phyloP scores from a whole-genome alignment of 2,329 filamentous ascomycete genomes.

The Aspergillus felis region DNA sequence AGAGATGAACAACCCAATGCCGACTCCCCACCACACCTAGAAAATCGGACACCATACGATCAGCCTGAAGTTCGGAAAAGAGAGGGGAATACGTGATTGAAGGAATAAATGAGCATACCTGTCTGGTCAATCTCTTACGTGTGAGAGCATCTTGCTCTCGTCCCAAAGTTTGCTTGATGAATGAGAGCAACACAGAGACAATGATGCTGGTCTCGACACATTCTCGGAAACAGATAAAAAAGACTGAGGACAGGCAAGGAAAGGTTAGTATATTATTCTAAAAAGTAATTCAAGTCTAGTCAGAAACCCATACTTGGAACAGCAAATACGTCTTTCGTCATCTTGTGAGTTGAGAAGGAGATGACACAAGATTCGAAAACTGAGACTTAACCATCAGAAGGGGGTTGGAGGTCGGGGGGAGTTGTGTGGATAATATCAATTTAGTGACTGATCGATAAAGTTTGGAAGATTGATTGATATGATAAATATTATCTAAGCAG shows the following conservation, averaged over 20 bases:
- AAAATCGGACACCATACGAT: not conserved
- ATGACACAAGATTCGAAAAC: not conserved
- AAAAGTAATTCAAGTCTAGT: not conserved
- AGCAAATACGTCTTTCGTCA: constrained; percentile 13
- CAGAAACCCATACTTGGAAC: constrained; percentile 9
- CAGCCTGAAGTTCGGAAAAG: not conserved
- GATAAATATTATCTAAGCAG: not conserved
- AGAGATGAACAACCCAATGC: constrained; percentile 60
- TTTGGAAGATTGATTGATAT: not conserved
- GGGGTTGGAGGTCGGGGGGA: too few species aligned
- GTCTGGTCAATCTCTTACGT: constrained; percentile 65
- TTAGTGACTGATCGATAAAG: constrained; percentile 4
- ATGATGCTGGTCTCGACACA: constrained; percentile 79
- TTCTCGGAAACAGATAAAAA: constrained; percentile 89
- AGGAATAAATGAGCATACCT: constrained; percentile 42
- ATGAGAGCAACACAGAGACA: constrained; percentile 79
- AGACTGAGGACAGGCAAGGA: constrained; percentile 48
- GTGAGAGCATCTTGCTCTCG: constrained; percentile 57
- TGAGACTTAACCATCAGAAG: not conserved
- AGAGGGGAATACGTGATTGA: too few species aligned
- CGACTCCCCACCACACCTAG: constrained; percentile 66
- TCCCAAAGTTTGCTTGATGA: constrained; percentile 75
- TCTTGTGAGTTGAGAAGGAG: not conserved
- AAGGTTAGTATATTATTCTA: not conserved
- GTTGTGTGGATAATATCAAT: not conserved